phyloP scores from a whole-genome alignment of 805 yeast genomes.

The Myxozyma geophila region DNA sequence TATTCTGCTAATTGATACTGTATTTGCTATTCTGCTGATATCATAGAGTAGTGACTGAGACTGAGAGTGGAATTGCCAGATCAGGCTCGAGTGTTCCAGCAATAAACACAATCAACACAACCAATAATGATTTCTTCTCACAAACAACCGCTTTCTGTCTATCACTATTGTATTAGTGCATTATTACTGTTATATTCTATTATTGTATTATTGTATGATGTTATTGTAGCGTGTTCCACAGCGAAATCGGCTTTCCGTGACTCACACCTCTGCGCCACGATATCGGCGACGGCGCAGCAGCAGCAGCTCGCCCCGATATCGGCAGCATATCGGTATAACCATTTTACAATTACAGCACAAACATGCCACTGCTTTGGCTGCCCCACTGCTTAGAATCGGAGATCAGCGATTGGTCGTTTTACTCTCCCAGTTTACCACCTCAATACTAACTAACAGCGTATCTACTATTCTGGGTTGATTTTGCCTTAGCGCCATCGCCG shows the following conservation, averaged over 20 bases:
- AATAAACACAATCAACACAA: too few relatives aligned
- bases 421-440: not conserved
- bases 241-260: conserved; percentile 9
- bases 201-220: too few relatives aligned
- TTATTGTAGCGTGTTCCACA: not conserved
- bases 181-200: too few relatives aligned
- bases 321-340: not conserved
- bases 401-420: conserved; percentile 2
- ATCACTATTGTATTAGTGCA: too few relatives aligned
- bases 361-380: not conserved
- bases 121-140: too few relatives aligned
- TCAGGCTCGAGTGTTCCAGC: too few relatives aligned
- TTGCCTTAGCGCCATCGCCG: conserved; percentile 3
- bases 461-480: not conserved
- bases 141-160: too few relatives aligned
- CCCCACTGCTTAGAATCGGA: not conserved
- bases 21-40: too few relatives aligned
- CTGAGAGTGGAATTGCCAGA: too few relatives aligned
- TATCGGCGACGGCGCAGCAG: conserved; percentile 4
- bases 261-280: not conserved
- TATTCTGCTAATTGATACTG: too few relatives aligned
- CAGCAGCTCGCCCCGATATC: conserved; percentile 3
- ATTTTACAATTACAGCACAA: not conserved
- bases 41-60: too few relatives aligned
- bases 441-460: not conserved